These are phyloP conservation scores for Melampsora americana DNA, from an alignment of 1,284 basidiomycete species.

Conservation along the genomic window DNA sequence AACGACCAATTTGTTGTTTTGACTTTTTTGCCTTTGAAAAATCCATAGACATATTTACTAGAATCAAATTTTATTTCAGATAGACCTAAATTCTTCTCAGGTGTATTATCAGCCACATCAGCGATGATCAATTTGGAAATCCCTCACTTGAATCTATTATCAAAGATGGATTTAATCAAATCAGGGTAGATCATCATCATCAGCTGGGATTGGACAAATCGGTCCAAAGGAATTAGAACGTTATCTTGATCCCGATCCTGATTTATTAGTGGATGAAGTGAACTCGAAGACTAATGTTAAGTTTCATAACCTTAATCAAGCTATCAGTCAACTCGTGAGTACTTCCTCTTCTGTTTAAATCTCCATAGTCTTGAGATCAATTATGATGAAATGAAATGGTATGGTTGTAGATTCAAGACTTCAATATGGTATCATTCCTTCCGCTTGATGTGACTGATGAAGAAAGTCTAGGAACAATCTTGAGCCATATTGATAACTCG, in stretches of 20 bases:
- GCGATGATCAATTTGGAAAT: constrained; percentile 98
- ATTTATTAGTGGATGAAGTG: constrained; percentile 70
- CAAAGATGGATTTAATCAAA: constrained; percentile 98
- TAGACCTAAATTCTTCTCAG: constrained; percentile 96
- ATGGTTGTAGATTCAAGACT: constrained; percentile 80
- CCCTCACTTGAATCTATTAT: constrained; percentile 96
- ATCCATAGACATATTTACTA: constrained; percentile 79
- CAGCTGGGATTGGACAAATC: constrained; percentile 4
- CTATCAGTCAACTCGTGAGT: constrained; percentile 85
- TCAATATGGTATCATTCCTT: constrained; percentile 93
- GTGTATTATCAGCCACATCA: constrained; percentile 96
- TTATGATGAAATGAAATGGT: constrained; percentile 1
- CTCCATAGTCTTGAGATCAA: constrained; percentile 30
- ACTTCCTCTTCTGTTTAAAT: constrained; percentile 21
- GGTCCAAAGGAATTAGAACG: constrained; percentile 55
- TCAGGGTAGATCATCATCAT: constrained; percentile 59
- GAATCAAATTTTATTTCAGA: constrained; percentile 99
- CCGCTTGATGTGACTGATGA: constrained; percentile 86
- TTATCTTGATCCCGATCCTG: constrained; percentile 95
- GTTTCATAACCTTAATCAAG: constrained; percentile 89
- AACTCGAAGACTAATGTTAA: constrained; percentile 70
- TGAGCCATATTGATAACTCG: constrained; percentile 94
- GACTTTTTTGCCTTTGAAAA: too few relatives aligned
- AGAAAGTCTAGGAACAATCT: constrained; percentile 81
- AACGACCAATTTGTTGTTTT: too few relatives aligned